phyloP scores from a whole-genome alignment of 2,329 filamentous ascomycete genomes.

The Aspergillus tubingensis region DNA sequence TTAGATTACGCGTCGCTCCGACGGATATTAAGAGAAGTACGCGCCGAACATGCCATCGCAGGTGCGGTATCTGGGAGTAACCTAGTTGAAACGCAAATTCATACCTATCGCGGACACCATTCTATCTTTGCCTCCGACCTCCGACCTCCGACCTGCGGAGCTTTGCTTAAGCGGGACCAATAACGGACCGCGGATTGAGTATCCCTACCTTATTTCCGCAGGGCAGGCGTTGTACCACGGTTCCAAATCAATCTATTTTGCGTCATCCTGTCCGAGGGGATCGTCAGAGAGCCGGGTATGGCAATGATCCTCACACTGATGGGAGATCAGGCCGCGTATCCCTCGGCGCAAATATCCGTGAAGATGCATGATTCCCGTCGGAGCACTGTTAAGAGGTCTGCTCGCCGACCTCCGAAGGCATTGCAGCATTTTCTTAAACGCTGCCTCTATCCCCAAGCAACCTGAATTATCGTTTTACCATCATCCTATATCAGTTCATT shows the following conservation, averaged over 20 bases:
- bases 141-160: neutral
- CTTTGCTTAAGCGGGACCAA: neutral
- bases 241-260: neutral
- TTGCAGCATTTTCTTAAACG: neutral
- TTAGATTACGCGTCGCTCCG: no score
- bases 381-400: neutral
- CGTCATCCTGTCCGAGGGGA: neutral
- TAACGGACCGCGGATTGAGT: neutral
- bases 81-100: no score
- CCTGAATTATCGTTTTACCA: neutral
- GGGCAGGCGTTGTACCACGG: neutral
- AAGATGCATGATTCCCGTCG: neutral
- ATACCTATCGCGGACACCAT: neutral
- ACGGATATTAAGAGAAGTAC: no score
- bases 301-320: neutral
- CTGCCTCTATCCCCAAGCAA: neutral
- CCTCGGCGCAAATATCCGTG: neutral
- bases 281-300: neutral
- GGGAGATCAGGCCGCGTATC: neutral
- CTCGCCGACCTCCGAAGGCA: neutral
- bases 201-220: neutral
- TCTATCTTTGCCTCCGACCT: neutral
- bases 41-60: no score
- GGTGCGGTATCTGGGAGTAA: no score
- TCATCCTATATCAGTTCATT: neutral